phyloP scores from a whole-genome alignment of 495 filamentous ascomycete species.

The Thozetella sp. region DNA sequence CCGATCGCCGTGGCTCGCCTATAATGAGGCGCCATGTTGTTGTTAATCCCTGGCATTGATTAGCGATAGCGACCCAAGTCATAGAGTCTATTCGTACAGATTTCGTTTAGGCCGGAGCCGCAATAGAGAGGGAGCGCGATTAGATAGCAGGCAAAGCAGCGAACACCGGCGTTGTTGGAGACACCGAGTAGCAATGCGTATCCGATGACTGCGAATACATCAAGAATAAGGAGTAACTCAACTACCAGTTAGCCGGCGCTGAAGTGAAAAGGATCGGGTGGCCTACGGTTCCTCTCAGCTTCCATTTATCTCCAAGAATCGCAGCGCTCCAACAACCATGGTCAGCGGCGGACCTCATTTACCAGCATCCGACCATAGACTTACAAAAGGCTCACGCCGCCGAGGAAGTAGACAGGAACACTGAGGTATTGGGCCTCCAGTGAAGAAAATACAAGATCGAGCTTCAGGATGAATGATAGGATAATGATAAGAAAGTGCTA shows the following conservation, averaged over 20 bases:
- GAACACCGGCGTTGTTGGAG: background rate
- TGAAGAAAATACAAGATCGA: background rate
- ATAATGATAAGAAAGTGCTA: background rate
- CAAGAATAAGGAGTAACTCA: background rate
- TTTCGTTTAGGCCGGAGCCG: background rate
- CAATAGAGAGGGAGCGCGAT: background rate
- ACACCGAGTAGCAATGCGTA: background rate
- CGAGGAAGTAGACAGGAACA: background rate
- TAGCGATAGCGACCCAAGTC: background rate
- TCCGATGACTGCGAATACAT: background rate
- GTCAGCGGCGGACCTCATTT: background rate
- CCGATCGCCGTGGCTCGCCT: background rate
- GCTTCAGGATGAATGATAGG: background rate
- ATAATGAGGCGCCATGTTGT: background rate
- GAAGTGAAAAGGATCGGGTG: background rate
- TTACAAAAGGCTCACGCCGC: background rate
- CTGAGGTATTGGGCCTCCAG: background rate
- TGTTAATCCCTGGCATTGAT: background rate
- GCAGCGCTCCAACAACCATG: background rate
- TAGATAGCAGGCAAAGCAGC: background rate
- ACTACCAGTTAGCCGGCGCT: background rate
- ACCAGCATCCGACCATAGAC: background rate
- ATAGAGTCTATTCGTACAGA: background rate
- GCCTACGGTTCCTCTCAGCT: background rate
- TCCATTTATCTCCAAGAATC: background rate